A percentile compares a stretch with the other conserved stretches of the same genome.
Conservation (phyloP, 805 yeast genomes). For the Vanderwaltozyma yarrowii region DNA sequence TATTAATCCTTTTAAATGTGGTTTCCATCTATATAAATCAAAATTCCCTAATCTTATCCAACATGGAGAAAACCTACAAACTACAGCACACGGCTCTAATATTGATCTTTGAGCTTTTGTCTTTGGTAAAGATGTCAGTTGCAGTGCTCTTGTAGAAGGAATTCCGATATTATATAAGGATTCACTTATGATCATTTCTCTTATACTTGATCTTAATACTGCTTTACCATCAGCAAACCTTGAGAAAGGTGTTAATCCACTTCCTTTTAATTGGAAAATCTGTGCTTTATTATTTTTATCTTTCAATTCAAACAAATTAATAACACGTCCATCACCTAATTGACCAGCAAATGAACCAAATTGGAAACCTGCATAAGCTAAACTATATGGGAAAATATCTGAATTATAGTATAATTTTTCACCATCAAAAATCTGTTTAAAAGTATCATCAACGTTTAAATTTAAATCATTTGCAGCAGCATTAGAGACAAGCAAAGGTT, state of each 20-base stretch:
- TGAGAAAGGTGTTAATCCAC: slow-evolving; percentile 85
- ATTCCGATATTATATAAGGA: slow-evolving; percentile 70
- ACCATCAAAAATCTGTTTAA: slow-evolving; percentile 54
- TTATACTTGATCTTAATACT: slow-evolving; percentile 71
- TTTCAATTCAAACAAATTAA: slow-evolving; percentile 63
- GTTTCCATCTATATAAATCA: slow-evolving; percentile 68
- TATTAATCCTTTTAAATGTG: slow-evolving; percentile 53
- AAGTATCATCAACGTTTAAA: slow-evolving; percentile 37
- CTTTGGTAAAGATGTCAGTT: slow-evolving; percentile 61
- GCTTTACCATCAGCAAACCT: slow-evolving; percentile 98
- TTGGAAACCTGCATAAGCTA: slow-evolving; percentile 92
- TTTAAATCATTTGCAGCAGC: slow-evolving; percentile 56
- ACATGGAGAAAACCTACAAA: slow-evolving; percentile 68
- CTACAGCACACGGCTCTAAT: slow-evolving; percentile 71
- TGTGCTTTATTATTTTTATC: slow-evolving; percentile 34
- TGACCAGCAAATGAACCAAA: slow-evolving; percentile 97
- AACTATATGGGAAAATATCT: slow-evolving; percentile 68
- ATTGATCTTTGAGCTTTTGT: slow-evolving; percentile 66
- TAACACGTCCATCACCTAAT: slow-evolving; percentile 90
- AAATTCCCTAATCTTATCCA: slow-evolving; percentile 89
- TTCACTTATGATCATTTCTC: slow-evolving; percentile 84
- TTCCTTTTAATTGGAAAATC: slow-evolving; percentile 73
- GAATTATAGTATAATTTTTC: slow-evolving; percentile 33
- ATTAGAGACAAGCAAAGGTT: slow-evolving; percentile 47
- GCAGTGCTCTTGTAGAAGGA: slow-evolving; percentile 77